A percentile compares a stretch with the other conserved stretches of the same genome.
Evolutionary conservation across 2,329 filamentous ascomycete genomes (phyloP).

Genomic region (Biscogniauxia sp.): DNA sequence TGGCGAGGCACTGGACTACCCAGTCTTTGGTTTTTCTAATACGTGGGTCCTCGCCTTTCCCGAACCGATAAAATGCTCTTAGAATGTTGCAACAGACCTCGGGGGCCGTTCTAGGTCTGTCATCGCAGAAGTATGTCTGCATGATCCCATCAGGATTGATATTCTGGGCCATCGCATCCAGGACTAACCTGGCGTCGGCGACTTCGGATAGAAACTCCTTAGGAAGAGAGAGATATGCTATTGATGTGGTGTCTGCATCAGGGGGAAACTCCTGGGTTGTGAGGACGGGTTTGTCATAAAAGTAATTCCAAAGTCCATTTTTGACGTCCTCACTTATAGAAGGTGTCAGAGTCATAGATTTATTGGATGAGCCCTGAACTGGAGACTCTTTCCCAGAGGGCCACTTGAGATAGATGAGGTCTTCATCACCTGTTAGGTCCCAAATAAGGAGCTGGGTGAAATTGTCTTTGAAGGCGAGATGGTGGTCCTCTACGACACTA

Average conservation of each 20-base stretch:
- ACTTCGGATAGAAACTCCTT: conserved; percentile 2
- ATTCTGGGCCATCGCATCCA: conserved; percentile 18
- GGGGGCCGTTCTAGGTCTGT: conserved; percentile 16
- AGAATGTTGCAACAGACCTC: conserved; percentile 26
- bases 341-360: neutral
- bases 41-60: conserved; percentile 13
- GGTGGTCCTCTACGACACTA: conserved; percentile 29
- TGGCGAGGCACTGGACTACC: conserved; percentile 16
- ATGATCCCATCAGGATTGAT: conserved; percentile 14
- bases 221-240: conserved; percentile 19
- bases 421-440: conserved; percentile 30
- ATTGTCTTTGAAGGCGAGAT: conserved; percentile 24
- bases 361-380: neutral
- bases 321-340: conserved; percentile 1
- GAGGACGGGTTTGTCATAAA: conserved; percentile 15
- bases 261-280: conserved; percentile 15
- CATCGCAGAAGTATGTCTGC: conserved; percentile 19
- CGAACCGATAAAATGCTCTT: conserved; percentile 20
- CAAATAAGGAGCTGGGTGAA: conserved; percentile 38
- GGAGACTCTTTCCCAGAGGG: conserved; percentile 8
- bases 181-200: conserved; percentile 11
- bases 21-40: conserved; percentile 16
- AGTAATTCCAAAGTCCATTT: conserved; percentile 22
- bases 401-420: conserved; percentile 18
- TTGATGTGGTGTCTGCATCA: conserved; percentile 25